Conservation (phyloP, 306 rosid species). For the Notholithocarpus densiflorus region DNA sequence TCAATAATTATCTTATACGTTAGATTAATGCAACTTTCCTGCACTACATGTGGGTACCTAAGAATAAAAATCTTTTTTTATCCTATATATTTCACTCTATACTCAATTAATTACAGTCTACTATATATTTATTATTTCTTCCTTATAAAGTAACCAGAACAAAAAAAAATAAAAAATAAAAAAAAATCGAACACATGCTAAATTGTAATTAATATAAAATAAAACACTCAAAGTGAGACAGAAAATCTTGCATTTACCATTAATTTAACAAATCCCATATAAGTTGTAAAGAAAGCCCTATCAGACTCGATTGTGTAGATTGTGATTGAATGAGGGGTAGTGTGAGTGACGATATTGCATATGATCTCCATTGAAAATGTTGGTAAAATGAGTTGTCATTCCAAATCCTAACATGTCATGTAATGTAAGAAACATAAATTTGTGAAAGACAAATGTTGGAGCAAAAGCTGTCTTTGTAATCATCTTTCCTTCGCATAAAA, state of each 20-base stretch:
- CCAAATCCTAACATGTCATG: constrained; percentile 18
- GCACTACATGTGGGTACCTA: too few relatives aligned
- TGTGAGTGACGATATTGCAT: neutral
- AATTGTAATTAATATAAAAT: too few relatives aligned
- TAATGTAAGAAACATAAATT: constrained; percentile 20
- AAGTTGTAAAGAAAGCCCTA: constrained; percentile 47
- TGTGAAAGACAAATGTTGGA: constrained; percentile 36
- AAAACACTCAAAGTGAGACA: too few relatives aligned
- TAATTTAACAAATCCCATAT: constrained; percentile 32
- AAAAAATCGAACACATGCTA: too few relatives aligned
- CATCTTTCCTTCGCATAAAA: constrained; percentile 20
- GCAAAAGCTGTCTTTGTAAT: constrained; percentile 39
- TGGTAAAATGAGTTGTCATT: constrained; percentile 18
- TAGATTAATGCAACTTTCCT: too few relatives aligned
- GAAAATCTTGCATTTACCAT: constrained; percentile 33
- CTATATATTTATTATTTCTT: too few relatives aligned
- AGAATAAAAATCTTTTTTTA: too few relatives aligned
- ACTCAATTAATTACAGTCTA: too few relatives aligned
- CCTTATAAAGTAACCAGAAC: too few relatives aligned
- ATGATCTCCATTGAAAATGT: constrained; percentile 33
- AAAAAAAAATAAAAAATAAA: too few relatives aligned
- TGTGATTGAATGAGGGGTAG: constrained; percentile 9
- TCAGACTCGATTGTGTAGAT: constrained; percentile 25
- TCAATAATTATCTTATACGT: too few relatives aligned
- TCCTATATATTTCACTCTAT: too few relatives aligned